Evolutionary conservation across 345 rosid species (phyloP), one percentile per base, ranked within the genome.

Genomic region (Eucalyptus regnans): DNA sequence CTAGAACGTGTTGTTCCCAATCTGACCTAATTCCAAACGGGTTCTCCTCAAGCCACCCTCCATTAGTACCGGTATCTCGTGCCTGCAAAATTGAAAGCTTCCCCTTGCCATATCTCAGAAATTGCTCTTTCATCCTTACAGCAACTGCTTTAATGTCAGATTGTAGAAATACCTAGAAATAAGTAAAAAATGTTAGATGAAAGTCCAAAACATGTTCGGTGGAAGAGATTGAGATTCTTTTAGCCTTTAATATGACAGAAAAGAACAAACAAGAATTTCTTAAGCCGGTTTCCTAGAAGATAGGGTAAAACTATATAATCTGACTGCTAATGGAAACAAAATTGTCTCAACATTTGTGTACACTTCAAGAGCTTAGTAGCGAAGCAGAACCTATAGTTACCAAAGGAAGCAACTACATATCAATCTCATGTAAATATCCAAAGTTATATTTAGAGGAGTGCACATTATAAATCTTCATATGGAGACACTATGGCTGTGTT

Each of bases 1-100:
- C 92, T 12, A 94, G 60, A 50, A 94, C 96, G 86, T 94, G 96
- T 87, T 90, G 93, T 79, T 95, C 97, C 97, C 97, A 95, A 88
- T 95, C 96, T 71, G 97, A 95, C 48, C 89, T 90, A 51, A 94
- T 92, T 86, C 96, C 96, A 87, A 94, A 95, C 5, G 96, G 96
- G 89, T 95, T 95, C 92, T 94, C 97, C 71, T 89, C 20, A 4
- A 95, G 91, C 97, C 97, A 93, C 20, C 88, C 90, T 48, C 66
- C 49, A 86, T 43, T 52, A 87, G 50, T 86, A 31, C 84, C 29
- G 50, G 86, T 88, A 48, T 41, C 49, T 41, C 88, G 90, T 56
- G 89, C 87, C 64, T 89, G 91, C 64, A 79, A 48, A 68, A 93
- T 60, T 50, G 22, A 51, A 52, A 95, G 93, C 91, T 92, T 93